Evolutionary conservation across 2,329 filamentous ascomycete species (phyloP), one percentile per base, ranked within the genome.

Genomic region (Cadophora luteo-olivacea): DNA sequence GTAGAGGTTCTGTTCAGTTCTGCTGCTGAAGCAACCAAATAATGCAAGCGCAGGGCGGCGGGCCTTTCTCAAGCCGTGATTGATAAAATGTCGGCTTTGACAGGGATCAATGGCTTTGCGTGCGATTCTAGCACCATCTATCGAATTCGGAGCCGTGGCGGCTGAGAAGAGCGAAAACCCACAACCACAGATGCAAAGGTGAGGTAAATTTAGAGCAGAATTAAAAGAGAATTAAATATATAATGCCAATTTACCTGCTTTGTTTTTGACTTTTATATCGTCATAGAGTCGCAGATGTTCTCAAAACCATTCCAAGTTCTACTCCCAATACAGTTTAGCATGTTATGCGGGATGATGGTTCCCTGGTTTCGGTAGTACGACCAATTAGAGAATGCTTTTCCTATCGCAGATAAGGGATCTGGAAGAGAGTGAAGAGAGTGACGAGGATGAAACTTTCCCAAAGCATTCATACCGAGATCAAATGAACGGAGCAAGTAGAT

Each of bases 41-140:
- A 60, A 25, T 41, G 55, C 32, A 36, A 29, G 41, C n/a, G 45
- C 45, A 49, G 45, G 52, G 52, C 52, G 22, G 55, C 57, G 57
- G 57, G 57, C 57, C 14, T 45, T 41, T 60, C 33, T 11, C 38
- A 22, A 38, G 57, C 52, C 52, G 52, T 55, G 52, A 55, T 55
- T 55, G 52, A 55, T 55, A 55, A 55, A 55, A 60, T 60, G 55
- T 60, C 55, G 55, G 55, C n/a, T 22, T 41, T 62, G 22, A 33
- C 48, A 52, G 61, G 49, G 48, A 48, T 51, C 14, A n/a, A 8
- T 16, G 33, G 16, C 19, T 49, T 41, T 49, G 60, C 38, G n/a
- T 54, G 49, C 61, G 60, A 62, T 64, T 64, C 61, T 54, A 64
- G 49, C 32, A 41, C n/a, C 32, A 54, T 64, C 61, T 52, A 64